These are phyloP conservation scores for Rhinocladiella similis DNA, from an alignment of 2,329 filamentous ascomycete genomes.

Conservation along the genomic window DNA sequence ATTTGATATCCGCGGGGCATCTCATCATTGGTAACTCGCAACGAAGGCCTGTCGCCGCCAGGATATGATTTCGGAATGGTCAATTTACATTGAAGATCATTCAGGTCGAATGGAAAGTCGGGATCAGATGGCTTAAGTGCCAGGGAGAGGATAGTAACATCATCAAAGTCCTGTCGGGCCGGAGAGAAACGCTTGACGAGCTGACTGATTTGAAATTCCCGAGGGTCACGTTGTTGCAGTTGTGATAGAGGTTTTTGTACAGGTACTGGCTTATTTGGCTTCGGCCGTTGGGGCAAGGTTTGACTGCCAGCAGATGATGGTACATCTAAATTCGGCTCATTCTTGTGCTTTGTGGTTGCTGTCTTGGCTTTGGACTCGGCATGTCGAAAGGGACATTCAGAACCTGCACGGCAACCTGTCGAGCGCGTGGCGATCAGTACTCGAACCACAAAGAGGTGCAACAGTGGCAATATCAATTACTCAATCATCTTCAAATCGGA, in stretches of 20 bases:
- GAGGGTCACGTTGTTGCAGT: conserved; percentile 65
- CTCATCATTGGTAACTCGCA: conserved; percentile 67
- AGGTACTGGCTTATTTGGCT: not conserved
- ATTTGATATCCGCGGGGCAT: conserved; percentile 72
- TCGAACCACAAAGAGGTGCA: not conserved
- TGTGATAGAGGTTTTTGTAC: conserved; percentile 65
- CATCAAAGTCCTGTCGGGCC: conserved; percentile 46
- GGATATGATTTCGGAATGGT: conserved; percentile 67
- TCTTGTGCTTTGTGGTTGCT: conserved; percentile 32
- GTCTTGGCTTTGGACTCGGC: conserved; percentile 9
- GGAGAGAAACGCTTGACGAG: conserved; percentile 65
- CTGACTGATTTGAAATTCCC: conserved; percentile 74
- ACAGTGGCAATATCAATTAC: too few species aligned
- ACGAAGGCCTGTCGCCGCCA: conserved; percentile 51
- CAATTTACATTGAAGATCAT: conserved; percentile 66
- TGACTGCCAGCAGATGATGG: conserved; percentile 14
- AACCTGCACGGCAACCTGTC: conserved; percentile 54
- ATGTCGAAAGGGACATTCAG: conserved; percentile 53
- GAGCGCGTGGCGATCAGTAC: not conserved
- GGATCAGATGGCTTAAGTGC: conserved; percentile 73
- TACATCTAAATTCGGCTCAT: conserved; percentile 21
- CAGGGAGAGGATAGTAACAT: conserved; percentile 62
- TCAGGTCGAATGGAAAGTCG: conserved; percentile 78
- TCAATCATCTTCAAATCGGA: too few species aligned
- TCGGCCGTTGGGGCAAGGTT: conserved; percentile 15